Base-by-base conservation (phyloP, 208 protist genomes). In the Histomonas meleagridis region DNA sequence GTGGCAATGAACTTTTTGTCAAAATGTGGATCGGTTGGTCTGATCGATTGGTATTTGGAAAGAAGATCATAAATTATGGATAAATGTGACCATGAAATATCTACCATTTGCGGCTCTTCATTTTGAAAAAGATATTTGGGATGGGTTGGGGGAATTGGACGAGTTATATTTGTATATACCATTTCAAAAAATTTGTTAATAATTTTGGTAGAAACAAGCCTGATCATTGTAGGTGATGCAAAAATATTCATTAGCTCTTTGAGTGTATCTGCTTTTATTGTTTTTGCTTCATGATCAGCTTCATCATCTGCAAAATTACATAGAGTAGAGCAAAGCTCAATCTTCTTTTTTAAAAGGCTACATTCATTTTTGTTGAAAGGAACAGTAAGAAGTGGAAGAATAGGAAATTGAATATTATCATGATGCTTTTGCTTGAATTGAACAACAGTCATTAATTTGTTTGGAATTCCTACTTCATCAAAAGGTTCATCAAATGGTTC, bases 221-320 rank as follows among this genome's bases (percentile, higher is more conserved):
- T 32, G 23, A 51, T 28, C 10, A n/a, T 12, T 55, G 76, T 38
- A 2, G 76, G 14, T 1, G 23, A 40, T 43, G 1, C 9, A 7
- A 86, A 35, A 35, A 48, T 46, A 55, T 86, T 38, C 18, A 14
- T 46, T 38, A 86, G 32, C 55, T 86, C 76, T 28, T 86, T 86
- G 5, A 86, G 38, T 12, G 76, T 55, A 14, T 46, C 0, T 32
- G 76, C 18, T 86, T 86, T 86, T 0, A 86, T 12, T 32, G 76
- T 26, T 86, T 86, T 86, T 0, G 76, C 76, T 57, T 0, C 0
- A 2, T 9, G 0, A 86, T 86, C 76, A 14, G 35, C 43, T 16
- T 86, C 76, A 46, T 0, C n/a, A 55, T 86, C 76, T 16, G 76
- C 32, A 55, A 86, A 86, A 38, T 86, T 46, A 28, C 76, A 86